Evolutionary conservation across 208 protist genomes (phyloP).

Genomic region (Sergeia podlipaevii): DNA sequence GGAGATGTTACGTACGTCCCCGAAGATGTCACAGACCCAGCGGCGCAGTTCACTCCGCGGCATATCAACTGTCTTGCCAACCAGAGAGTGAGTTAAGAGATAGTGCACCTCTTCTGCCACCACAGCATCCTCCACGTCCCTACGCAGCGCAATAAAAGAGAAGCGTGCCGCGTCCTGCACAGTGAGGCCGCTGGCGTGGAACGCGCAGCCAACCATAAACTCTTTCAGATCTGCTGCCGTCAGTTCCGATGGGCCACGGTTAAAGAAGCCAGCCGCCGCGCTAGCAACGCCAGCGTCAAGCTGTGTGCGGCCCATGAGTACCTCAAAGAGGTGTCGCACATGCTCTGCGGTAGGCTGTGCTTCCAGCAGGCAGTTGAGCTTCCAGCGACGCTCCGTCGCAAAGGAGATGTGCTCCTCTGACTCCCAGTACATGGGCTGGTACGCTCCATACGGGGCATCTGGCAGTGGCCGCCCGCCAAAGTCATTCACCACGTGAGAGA

Average conservation of each 20-base stretch:
- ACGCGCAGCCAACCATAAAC: constrained; percentile 69
- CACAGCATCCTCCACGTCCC: constrained; percentile 73
- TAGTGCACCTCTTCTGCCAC: constrained; percentile 66
- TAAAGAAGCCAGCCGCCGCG: constrained; percentile 47
- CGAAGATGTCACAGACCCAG: constrained; percentile 66
- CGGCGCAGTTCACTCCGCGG: constrained; percentile 52
- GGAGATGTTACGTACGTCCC: constrained; percentile 27
- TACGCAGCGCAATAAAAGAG: constrained; percentile 77
- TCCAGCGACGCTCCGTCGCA: constrained; percentile 54
- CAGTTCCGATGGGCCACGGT: constrained; percentile 24
- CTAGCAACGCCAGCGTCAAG: constrained; percentile 29
- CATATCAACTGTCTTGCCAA: constrained; percentile 78
- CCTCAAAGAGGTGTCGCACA: constrained; percentile 82
- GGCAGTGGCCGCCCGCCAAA: constrained; percentile 36
- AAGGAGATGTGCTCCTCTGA: constrained; percentile 50
- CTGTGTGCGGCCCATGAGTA: constrained; percentile 50
- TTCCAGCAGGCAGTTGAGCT: constrained; percentile 46
- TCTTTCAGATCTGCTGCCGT: constrained; percentile 48
- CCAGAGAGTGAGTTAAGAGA: constrained; percentile 63
- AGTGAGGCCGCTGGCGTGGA: constrained; percentile 51
- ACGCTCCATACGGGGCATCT: constrained; percentile 50
- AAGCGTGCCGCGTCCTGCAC: constrained; percentile 69
- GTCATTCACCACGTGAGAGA: constrained; percentile 61
- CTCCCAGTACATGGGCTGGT: constrained; percentile 78
- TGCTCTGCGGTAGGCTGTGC: constrained; percentile 67